Base-by-base conservation (phyloP, 257 asterid genomes). In the Penstemon newberryi region DNA sequence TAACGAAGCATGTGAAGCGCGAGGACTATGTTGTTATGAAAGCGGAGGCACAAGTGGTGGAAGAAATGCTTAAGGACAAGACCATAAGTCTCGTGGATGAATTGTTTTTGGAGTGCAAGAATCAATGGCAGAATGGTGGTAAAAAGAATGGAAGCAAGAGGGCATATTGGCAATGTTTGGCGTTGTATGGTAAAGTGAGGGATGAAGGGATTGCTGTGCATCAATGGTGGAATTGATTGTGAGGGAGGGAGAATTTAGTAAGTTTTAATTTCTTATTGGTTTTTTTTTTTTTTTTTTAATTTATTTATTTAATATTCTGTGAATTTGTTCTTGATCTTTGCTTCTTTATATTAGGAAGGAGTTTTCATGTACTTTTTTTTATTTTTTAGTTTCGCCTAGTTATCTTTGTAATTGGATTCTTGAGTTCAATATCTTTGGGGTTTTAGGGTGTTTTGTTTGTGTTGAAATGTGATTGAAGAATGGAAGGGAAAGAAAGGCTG, bases 121-220 rank as follows among this genome's bases (percentile, higher is more conserved):
- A 90, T 69, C 82, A 86, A 57, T 82, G 85, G 86, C 58, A 58
- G 71, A 63, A 69, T 3, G 89, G 79, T 9, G 75, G 70, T 12
- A 75, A 75, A 9, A 78, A 36, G 15, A 70, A 66, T 47, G 83
- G 76, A 37, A 80, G 78, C 67, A 73, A 82, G 74, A 86, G 86
- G 80, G 89, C 96, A 6, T 92, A 89, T 72, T 92, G 98, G 97
- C 90, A 89, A 74, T 92, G 96, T 60, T 76, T 89, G 74, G 83
- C 84, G 10, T 63, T 92, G 78, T 92, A 92, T 75, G 96, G 98
- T 6, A 77, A 79, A 60, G 81, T 92, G 42, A 91, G 87, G 69
- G 96, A 86, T 67, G 84, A 86, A 60, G 95, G 96, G 39, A 75
- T 88, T 81, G 96, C 96, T 51, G 96, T 88, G 63, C 97, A 85